These are phyloP conservation scores for Leccinum fibrillosum DNA, from an alignment of 768 basidiomycete genomes.

Conservation along the genomic window DNA sequence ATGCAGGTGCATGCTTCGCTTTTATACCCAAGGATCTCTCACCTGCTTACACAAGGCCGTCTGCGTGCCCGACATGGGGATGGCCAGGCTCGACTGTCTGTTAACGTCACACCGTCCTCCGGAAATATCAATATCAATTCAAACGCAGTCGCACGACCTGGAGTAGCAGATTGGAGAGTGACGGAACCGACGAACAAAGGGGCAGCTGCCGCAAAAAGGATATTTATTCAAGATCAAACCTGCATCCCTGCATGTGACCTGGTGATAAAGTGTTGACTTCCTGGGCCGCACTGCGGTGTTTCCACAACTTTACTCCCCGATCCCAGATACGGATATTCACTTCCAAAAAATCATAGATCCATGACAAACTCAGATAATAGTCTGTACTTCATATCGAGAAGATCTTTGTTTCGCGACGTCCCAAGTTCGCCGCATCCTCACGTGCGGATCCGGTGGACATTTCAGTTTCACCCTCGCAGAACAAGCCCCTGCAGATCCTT, in stretches of 20 bases:
- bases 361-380: neutral
- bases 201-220: neutral
- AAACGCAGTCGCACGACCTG: conserved; percentile 28
- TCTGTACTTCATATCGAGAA: conserved; percentile 21
- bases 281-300: neutral
- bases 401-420: neutral
- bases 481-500: conserved; percentile 22
- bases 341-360: conserved; percentile 12
- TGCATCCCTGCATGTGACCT: conserved; percentile 6
- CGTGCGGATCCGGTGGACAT: conserved; percentile 8
- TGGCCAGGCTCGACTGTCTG: conserved; percentile 13
- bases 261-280: neutral
- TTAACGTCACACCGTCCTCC: conserved; percentile 29
- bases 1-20: conserved; percentile 10
- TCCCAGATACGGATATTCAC: conserved; percentile 13
- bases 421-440: conserved; percentile 8
- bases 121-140: conserved; percentile 22
- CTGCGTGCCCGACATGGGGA: conserved; percentile 24
- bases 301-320: conserved; percentile 4
- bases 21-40: conserved; percentile 30
- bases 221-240: neutral
- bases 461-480: conserved; percentile 11
- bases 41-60: conserved; percentile 29
- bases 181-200: neutral
- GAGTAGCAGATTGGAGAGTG: conserved; percentile 10